Conservation (phyloP, 495 filamentous ascomycete genomes). For the Cenococcum geophilum region DNA sequence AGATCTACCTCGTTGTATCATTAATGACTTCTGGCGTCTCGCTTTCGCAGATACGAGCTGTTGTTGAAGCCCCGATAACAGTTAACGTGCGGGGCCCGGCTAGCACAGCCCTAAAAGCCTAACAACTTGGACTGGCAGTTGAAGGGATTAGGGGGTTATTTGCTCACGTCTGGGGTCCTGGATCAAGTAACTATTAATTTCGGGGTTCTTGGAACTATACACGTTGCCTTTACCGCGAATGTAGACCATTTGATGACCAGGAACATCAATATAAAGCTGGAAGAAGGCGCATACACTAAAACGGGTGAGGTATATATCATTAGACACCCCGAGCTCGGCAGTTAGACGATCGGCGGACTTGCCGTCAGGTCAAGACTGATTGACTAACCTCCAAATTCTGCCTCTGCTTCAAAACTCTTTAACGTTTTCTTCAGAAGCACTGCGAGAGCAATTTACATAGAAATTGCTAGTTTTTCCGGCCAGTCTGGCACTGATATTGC, state of each 20-base stretch:
- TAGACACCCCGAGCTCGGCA: too few species aligned
- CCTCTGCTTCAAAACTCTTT: too few species aligned
- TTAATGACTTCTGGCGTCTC: slow-evolving; percentile 13
- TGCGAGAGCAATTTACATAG: too few species aligned
- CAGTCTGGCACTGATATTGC: too few species aligned
- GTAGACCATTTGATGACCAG: slow-evolving; percentile 11
- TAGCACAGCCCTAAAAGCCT: background rate
- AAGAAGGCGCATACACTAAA: background rate
- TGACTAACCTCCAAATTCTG: too few species aligned
- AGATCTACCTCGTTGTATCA: slow-evolving; percentile 1
- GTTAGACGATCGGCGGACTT: too few species aligned
- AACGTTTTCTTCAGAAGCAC: too few species aligned
- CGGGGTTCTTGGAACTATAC: slow-evolving; percentile 11
- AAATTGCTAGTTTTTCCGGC: too few species aligned
- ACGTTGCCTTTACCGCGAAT: slow-evolving; percentile 16
- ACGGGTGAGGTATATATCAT: slow-evolving; percentile 3
- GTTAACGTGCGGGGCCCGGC: background rate
- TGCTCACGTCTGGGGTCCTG: slow-evolving; percentile 16
- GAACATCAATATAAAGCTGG: slow-evolving; percentile 4
- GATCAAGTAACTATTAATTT: slow-evolving; percentile 20
- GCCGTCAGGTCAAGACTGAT: too few species aligned
- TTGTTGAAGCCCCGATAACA: slow-evolving; percentile 7
- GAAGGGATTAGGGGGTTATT: slow-evolving; percentile 9
- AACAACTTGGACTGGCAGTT: slow-evolving; percentile 7
- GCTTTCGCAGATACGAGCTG: background rate